These are phyloP conservation scores for Leersia perrieri DNA, from an alignment of 176 grass and related monocot species.

Conservation along the genomic window DNA sequence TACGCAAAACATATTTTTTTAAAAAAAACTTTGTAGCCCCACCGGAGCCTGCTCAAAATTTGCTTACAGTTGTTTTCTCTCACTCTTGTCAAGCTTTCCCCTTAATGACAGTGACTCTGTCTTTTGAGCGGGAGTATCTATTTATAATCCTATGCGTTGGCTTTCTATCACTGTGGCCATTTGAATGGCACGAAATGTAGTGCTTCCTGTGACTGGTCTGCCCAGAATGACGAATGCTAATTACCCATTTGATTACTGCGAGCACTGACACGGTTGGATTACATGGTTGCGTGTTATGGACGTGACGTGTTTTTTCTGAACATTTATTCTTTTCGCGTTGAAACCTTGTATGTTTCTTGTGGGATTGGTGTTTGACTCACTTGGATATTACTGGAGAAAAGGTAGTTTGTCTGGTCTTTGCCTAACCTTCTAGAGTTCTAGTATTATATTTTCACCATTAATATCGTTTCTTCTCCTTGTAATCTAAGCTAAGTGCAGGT, in stretches of 20 bases:
- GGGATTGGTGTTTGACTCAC: not conserved
- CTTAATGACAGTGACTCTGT: not conserved
- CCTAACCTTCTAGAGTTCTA: not conserved
- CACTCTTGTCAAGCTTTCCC: not conserved
- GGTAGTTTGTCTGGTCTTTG: not conserved
- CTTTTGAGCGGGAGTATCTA: too few relatives aligned
- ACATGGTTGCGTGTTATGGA: not conserved
- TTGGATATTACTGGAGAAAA: not conserved
- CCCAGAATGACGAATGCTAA: not conserved
- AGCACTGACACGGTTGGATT: not conserved
- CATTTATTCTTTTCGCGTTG: not conserved
- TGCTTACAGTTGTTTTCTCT: not conserved
- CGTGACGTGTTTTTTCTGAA: not conserved
- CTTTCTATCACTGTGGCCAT: too few relatives aligned
- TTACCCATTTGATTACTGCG: not conserved
- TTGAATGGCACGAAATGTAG: not conserved
- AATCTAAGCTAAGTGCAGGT: not conserved
- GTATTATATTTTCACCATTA: not conserved
- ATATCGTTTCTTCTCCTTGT: not conserved
- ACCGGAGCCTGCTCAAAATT: not conserved
- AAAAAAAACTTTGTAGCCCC: not conserved
- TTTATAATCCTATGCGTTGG: too few relatives aligned
- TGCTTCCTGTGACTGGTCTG: not conserved
- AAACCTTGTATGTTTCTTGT: conserved; percentile 12
- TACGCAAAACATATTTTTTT: too few relatives aligned